A percentile compares a stretch with the other conserved stretches of the same genome.
Evolutionary conservation across 2,329 filamentous ascomycete genomes (phyloP).

Genomic region (Beauveria sp.): DNA sequence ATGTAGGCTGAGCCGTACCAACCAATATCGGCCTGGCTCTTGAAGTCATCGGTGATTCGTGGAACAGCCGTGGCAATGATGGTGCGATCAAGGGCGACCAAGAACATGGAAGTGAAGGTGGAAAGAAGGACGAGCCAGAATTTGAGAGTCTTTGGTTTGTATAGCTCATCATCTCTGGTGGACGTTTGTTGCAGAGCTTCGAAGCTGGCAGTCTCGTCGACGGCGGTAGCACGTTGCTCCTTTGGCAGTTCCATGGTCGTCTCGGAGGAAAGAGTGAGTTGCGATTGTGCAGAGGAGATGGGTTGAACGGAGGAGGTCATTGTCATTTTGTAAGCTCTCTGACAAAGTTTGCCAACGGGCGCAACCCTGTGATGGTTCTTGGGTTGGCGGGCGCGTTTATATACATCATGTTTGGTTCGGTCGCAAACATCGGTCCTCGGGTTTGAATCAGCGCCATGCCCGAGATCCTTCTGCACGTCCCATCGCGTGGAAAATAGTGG

Average conservation of each 20-base stretch:
- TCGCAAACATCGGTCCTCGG: not conserved
- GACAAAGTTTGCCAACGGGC: not conserved
- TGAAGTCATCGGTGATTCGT: conserved; percentile 43
- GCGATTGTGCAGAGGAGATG: conserved; percentile 2
- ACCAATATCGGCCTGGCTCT: conserved; percentile 48
- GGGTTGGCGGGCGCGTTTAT: not conserved
- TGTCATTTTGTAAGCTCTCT: not conserved
- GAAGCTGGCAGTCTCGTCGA: not conserved
- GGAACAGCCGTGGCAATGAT: conserved; percentile 41
- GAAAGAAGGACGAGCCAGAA: conserved; percentile 50
- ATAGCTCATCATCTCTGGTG: conserved; percentile 29
- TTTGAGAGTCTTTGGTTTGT: conserved; percentile 42
- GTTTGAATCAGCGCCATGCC: not conserved
- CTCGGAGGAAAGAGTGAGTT: conserved; percentile 1
- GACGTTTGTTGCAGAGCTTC: not conserved
- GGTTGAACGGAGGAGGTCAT: not conserved
- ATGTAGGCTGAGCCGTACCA: conserved; percentile 56
- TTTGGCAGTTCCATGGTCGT: not conserved
- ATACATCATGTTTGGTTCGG: not conserved
- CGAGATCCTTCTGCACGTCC: conserved; percentile 6
- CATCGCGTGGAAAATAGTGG: not conserved
- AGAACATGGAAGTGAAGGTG: conserved; percentile 47
- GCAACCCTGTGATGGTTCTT: not conserved
- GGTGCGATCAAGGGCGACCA: conserved; percentile 49
- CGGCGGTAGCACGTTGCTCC: not conserved